Evolutionary conservation across 495 filamentous ascomycete species (phyloP).

Genomic region (Penicillium roqueforti): DNA sequence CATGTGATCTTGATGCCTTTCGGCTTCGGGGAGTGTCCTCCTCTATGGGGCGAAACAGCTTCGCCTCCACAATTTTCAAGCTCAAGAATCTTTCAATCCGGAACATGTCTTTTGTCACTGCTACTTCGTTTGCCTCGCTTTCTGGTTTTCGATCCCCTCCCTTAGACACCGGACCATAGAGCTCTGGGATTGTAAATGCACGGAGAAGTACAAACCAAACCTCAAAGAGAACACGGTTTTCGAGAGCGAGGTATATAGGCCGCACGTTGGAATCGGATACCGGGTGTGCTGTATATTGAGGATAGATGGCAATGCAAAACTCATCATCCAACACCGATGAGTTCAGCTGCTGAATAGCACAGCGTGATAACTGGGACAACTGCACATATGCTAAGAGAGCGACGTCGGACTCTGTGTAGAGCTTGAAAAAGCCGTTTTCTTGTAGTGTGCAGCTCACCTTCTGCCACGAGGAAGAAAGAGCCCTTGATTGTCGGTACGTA

Average conservation of each 20-base stretch:
- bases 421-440: constrained; percentile 91
- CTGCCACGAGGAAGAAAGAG: constrained; percentile 65
- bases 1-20: constrained; percentile 38
- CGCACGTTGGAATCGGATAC: constrained; percentile 45
- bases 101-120: constrained; percentile 53
- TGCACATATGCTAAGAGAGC: constrained; percentile 77
- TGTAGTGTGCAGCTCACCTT: constrained; percentile 88
- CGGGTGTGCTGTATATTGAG: constrained; percentile 67
- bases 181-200: constrained; percentile 89
- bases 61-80: constrained; percentile 59
- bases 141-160: constrained; percentile 25
- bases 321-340: constrained; percentile 91
- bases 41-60: constrained; percentile 38
- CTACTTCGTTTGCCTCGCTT: constrained; percentile 15
- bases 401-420: constrained; percentile 78
- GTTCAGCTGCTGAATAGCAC: constrained; percentile 84
- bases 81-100: constrained; percentile 59
- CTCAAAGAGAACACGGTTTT: constrained; percentile 84
- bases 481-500: constrained; percentile 53
- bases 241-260: constrained; percentile 75
- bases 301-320: constrained; percentile 90
- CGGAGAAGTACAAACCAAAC: constrained; percentile 94
- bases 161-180: constrained; percentile 62
- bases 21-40: constrained; percentile 36
- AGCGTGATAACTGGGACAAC: constrained; percentile 82